phyloP scores from a whole-genome alignment of 768 basidiomycete genomes.

The Lactarius deliciosus region DNA sequence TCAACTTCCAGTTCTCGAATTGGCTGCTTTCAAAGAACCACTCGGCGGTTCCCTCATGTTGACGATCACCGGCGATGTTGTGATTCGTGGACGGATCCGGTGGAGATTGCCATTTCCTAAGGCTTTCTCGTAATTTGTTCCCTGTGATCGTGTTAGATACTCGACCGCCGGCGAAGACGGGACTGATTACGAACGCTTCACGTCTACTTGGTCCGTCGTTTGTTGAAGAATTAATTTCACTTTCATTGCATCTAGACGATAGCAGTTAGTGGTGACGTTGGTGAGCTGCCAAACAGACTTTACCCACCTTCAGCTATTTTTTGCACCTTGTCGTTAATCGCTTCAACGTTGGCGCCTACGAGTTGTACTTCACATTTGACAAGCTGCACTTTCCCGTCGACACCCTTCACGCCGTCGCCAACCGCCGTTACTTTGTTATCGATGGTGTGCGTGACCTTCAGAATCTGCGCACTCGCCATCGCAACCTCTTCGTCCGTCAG shows the following conservation, averaged over 20 bases:
- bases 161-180: not conserved
- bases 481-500: too few relatives aligned
- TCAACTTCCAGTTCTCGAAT: not conserved
- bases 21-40: not conserved
- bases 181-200: not conserved
- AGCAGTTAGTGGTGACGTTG: not conserved
- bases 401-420: too few relatives aligned
- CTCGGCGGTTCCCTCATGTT: not conserved
- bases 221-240: too few relatives aligned
- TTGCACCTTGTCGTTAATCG: not conserved
- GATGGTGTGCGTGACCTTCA: not conserved
- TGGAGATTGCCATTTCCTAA: not conserved
- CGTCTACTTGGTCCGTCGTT: not conserved
- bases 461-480: too few relatives aligned
- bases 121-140: not conserved
- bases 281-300: not conserved
- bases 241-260: too few relatives aligned
- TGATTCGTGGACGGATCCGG: not conserved
- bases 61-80: not conserved
- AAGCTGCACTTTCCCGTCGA: too few relatives aligned
- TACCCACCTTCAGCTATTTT: not conserved
- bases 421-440: not conserved
- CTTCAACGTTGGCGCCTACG: not conserved
- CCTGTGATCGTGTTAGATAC: not conserved
- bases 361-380: not conserved